Evolutionary conservation across 345 rosid genomes (phyloP).

Genomic region (Lepidium didymum): DNA sequence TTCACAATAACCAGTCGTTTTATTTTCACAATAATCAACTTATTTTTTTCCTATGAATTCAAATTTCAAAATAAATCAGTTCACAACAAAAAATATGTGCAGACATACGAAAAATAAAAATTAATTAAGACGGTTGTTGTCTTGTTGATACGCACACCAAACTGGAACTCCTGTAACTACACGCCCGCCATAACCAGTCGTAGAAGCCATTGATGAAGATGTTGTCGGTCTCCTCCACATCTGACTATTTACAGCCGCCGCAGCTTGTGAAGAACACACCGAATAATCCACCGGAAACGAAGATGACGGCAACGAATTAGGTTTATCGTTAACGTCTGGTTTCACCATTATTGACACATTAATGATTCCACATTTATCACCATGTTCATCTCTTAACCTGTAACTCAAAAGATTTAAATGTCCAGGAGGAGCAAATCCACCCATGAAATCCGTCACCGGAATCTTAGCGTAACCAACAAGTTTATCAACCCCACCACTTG

Average conservation of each 20-base stretch:
- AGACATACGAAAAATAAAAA: neutral
- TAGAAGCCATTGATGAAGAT: slow-evolving; percentile 10
- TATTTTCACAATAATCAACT: neutral
- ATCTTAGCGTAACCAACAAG: slow-evolving; percentile 37
- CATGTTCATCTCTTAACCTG: slow-evolving; percentile 42
- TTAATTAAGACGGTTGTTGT: neutral
- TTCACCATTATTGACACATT: slow-evolving; percentile 56
- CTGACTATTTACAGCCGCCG: slow-evolving; percentile 9
- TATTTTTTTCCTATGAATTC: neutral
- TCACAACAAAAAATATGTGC: neutral
- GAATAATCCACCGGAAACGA: neutral
- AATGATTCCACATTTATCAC: slow-evolving; percentile 47
- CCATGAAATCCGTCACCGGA: slow-evolving; percentile 53
- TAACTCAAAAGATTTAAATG: slow-evolving; percentile 64
- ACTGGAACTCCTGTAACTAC: slow-evolving; percentile 47
- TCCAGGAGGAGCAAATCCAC: slow-evolving; percentile 42
- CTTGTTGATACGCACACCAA: slow-evolving; percentile 24
- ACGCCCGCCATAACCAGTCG: slow-evolving; percentile 8
- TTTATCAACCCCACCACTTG: slow-evolving; percentile 19
- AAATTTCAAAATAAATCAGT: neutral
- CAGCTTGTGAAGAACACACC: slow-evolving; percentile 13
- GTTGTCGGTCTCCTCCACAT: slow-evolving; percentile 18
- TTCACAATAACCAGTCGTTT: too few species aligned
- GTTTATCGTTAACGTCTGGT: neutral
- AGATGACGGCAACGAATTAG: neutral